Evolutionary conservation across 106 monocot species (phyloP), one percentile per base, ranked within the genome.

Genomic region (Acorus calamus): DNA sequence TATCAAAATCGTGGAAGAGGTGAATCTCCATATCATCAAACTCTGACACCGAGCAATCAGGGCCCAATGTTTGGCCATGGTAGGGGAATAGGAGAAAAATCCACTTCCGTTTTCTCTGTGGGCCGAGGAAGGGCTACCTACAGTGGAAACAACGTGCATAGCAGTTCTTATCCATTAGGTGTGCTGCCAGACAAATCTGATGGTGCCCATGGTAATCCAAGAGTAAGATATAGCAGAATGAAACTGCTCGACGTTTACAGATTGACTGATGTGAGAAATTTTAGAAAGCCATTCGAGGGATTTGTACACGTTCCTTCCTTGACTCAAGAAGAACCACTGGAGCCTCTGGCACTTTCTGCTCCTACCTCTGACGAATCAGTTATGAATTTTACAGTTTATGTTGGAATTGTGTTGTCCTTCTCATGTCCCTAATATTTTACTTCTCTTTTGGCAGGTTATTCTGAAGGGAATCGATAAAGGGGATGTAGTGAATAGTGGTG

Each of bases 381-480:
- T 84, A 71, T 63, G 68, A 42, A 0, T 59, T 60, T 55, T 44
- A 11, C 42, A 58, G 8, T 3, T 65, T 4, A 49, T 14, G 10
- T 66, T 42, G 7, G 50, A 8, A 52, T 6, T 49, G 44, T 44
- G 45, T 57, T 57, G 4, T 7, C 11, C 12, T 47, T 44, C 42
- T 6, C 44, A 28, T 28, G 28, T 1, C 28, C 28, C 28, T 28
- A 28, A 28, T 28, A 28, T 28, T 28, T 28, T 28, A 28, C 28
- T 28, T 28, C 28, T 28, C 28, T 46, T 65, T 77, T 53, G 43
- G 47, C 60, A 99, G 98, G 83, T 69, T 66, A 71, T 83, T 62
- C 54, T 99, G 59, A 88, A 88, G 71, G 92, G 83, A 77, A 92
- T 99, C 50, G 98, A 92, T 41, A 88, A 91, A 73, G 98, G 98